A percentile compares a stretch with the other conserved stretches of the same genome.
phyloP scores from a whole-genome alignment of 345 rosid genomes.

The Populus davidiana region DNA sequence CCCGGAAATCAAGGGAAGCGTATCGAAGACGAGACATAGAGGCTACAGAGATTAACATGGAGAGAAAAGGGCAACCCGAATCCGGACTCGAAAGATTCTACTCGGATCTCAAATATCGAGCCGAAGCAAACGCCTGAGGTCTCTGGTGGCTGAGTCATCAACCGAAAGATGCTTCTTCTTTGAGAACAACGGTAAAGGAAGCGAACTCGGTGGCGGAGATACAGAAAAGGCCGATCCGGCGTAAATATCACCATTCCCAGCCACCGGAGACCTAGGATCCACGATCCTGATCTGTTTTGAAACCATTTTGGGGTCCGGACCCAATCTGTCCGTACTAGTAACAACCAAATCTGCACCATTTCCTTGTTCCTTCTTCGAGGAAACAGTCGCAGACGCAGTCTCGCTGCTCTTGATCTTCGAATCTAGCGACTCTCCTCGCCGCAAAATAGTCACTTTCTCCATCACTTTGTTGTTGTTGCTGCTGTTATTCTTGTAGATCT shows the following conservation, averaged over 20 bases:
- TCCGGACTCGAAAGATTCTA: background rate
- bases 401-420: conserved; percentile 32
- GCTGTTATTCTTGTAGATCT: conserved; percentile 16
- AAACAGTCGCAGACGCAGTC: background rate
- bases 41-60: background rate
- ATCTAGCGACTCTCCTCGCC: conserved; percentile 59
- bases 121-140: conserved; percentile 62
- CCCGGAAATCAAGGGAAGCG: background rate
- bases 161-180: conserved; percentile 37
- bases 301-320: conserved; percentile 30
- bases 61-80: background rate
- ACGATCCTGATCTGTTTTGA: conserved; percentile 26
- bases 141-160: conserved; percentile 59
- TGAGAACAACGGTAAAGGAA: conserved; percentile 58
- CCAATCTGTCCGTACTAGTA: conserved; percentile 24
- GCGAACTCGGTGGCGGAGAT: conserved; percentile 62
- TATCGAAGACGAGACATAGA: background rate
- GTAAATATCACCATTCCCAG: conserved; percentile 38
- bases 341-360: conserved; percentile 7
- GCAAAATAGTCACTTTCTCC: conserved; percentile 48
- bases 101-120: conserved; percentile 28
- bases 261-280: conserved; percentile 27
- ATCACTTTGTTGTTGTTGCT: conserved; percentile 9
- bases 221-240: conserved; percentile 54
- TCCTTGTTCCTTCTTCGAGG: background rate